A percentile compares a stretch with the other conserved stretches of the same genome.
These are phyloP conservation scores for carrot (Daucus carota) DNA, from an alignment of 129 eudicot genomes.

Conservation along the genomic window DH1_v3.0 NC_030386.2:15043501-15044000, in stretches of 20 bases:
- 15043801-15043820: conserved; percentile 61
- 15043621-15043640: too few species aligned
- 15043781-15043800: background rate
- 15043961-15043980: conserved; percentile 92
- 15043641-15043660: background rate
- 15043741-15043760: background rate
- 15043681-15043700: background rate
- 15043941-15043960: conserved; percentile 17
- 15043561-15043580: too few species aligned
- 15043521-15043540: too few species aligned
- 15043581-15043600: too few species aligned
- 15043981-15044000: conserved; percentile 96
- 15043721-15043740: background rate
- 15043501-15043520: too few species aligned
- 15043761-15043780: too few species aligned
- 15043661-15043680: background rate
- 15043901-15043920: too few species aligned
- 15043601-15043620: background rate
- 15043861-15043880: too few species aligned
- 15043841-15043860: background rate
- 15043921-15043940: background rate
- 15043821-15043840: conserved; percentile 45
- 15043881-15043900: too few species aligned
- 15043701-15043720: background rate
- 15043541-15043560: too few species aligned